Evolutionary conservation across 208 protist genomes (phyloP).

Genomic region (Lotmaria passim): DNA sequence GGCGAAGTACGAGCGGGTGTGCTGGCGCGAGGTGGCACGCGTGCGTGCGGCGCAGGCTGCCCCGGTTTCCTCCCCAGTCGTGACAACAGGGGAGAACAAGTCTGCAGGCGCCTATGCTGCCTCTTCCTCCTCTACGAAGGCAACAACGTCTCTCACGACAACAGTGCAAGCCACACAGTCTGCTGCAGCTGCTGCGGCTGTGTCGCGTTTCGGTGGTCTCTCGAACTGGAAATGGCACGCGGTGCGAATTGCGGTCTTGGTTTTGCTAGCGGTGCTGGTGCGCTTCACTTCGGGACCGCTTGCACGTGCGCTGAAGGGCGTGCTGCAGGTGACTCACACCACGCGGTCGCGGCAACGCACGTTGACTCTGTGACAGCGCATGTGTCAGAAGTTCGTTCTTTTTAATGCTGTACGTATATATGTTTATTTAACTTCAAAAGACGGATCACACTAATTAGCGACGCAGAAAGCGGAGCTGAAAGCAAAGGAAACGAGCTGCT

Average conservation of each 20-base stretch:
- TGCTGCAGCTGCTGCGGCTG: not conserved
- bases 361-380: slow-evolving; percentile 29
- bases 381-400: slow-evolving; percentile 4
- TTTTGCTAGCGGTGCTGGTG: slow-evolving; percentile 33
- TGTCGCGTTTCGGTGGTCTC: slow-evolving; percentile 1
- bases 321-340: slow-evolving; percentile 19
- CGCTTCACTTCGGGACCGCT: slow-evolving; percentile 35
- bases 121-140: not conserved
- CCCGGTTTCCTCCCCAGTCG: not conserved
- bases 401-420: no score
- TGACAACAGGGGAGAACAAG: not conserved
- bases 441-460: no score
- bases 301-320: slow-evolving; percentile 21
- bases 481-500: no score
- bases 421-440: no score
- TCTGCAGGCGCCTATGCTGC: not conserved
- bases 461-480: no score
- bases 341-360: slow-evolving; percentile 34
- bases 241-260: slow-evolving; percentile 17
- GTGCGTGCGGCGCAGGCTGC: slow-evolving; percentile 5
- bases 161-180: not conserved
- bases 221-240: slow-evolving; percentile 31
- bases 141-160: not conserved
- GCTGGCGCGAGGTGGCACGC: slow-evolving; percentile 12
- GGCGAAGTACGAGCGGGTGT: slow-evolving; percentile 10